A percentile compares a stretch with the other conserved stretches of the same genome.
Conservation (phyloP, 805 yeast genomes). For the Saccharomycopsis fodiens region DNA sequence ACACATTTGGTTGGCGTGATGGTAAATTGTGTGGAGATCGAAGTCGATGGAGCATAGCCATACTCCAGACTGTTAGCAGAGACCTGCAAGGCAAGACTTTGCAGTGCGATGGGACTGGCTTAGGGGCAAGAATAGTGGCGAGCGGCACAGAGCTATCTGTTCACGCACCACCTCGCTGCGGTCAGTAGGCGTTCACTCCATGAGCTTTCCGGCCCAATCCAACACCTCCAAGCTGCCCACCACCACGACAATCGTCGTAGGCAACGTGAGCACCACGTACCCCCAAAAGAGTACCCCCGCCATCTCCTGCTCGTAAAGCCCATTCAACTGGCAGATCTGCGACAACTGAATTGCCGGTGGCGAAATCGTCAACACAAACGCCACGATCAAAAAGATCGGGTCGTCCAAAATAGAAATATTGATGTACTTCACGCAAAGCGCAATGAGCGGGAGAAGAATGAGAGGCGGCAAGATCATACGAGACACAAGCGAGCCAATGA, state of each 20-base stretch:
- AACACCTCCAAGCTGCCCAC: constrained; percentile 49
- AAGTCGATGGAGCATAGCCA: no score
- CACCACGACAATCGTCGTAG: constrained; percentile 67
- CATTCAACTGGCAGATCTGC: constrained; percentile 72
- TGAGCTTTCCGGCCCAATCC: constrained; percentile 30
- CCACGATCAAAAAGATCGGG: constrained; percentile 72
- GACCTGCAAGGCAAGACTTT: no score
- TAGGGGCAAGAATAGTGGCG: no score
- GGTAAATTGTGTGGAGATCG: no score
- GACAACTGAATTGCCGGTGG: constrained; percentile 83
- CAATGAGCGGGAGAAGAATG: constrained; percentile 58
- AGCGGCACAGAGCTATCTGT: no score
- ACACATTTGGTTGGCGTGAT: no score
- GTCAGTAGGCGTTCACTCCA: background rate
- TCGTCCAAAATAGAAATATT: constrained; percentile 67
- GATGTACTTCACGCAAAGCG: constrained; percentile 54
- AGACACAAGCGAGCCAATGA: constrained; percentile 62
- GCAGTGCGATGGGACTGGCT: no score
- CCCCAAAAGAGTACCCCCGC: constrained; percentile 80
- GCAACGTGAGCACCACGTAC: constrained; percentile 65
- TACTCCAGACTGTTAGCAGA: no score
- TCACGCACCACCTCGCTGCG: no score
- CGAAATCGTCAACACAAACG: constrained; percentile 65
- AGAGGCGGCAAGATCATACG: constrained; percentile 75
- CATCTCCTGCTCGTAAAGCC: constrained; percentile 73